Evolutionary conservation across 2,329 filamentous ascomycete genomes (phyloP), one percentile per base, ranked within the genome.

Genomic region (Exophiala sideris): DNA sequence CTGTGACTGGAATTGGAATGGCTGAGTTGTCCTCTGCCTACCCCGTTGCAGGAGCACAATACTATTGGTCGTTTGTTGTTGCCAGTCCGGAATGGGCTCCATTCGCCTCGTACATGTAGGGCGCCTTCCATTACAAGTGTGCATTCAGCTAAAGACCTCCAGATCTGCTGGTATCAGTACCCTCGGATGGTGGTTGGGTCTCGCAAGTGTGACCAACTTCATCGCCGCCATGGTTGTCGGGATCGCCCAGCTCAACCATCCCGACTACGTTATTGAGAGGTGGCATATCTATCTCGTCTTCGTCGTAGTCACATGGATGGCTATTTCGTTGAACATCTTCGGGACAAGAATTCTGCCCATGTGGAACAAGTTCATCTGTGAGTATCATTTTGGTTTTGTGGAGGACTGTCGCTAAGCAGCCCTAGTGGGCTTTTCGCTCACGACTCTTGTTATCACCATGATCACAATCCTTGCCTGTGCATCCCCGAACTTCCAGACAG

Each of bases 401-500:
- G 6, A 6, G 6, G 21, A 24, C 21, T 6, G 21, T 24, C 21
- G n/a, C n/a, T n/a, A n/a, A n/a, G n/a, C n/a, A n/a, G n/a, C n/a
- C n/a, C n/a, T 29, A 29, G 24, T 29, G 24, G 24, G 24, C 2
- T 29, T 29, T 3, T 29, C 24, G 24, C 24, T 29, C 7, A 29
- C 24, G 2, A 29, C 24, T 29, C 63, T 63, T 2, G 59, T 61
- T 32, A 56, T 54, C n/a, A 58, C 61, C 8, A 54, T 65, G 12
- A 18, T 60, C n/a, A 62, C 62, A 4, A 44, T 62, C 5, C 38
- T 58, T 1, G 47, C 56, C 6, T 18, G 59, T 8, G 56, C 45
- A 18, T 24, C 35, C 16, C 11, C 40, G 3, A 18, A 50, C 14
- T 36, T 42, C 18, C 35, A 35, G 11, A 10, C 35, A n/a, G 47